These are phyloP conservation scores for Inonotus obliquus DNA, from an alignment of 1,284 basidiomycete genomes.

Conservation along the genomic window DNA sequence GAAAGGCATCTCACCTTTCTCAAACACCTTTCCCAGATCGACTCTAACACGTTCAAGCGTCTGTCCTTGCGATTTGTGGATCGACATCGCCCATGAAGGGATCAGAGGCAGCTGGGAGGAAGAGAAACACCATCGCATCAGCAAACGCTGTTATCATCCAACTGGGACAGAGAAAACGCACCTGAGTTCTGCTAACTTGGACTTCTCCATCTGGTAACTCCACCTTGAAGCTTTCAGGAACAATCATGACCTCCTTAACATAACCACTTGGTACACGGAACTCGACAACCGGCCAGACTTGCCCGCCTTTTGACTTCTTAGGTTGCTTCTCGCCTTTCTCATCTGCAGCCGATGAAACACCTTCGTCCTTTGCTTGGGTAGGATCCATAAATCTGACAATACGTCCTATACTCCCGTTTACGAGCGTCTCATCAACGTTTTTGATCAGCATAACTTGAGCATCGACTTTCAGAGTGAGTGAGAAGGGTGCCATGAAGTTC, in stretches of 20 bases:
- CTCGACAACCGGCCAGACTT: slow-evolving; percentile 69
- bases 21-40: slow-evolving; percentile 78
- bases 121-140: neutral
- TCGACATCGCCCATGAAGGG: slow-evolving; percentile 91
- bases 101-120: slow-evolving; percentile 65
- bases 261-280: slow-evolving; percentile 63
- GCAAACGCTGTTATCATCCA: slow-evolving; percentile 19
- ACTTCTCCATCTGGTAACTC: slow-evolving; percentile 81
- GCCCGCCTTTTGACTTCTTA: slow-evolving; percentile 29
- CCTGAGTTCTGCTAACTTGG: slow-evolving; percentile 69
- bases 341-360: slow-evolving; percentile 26
- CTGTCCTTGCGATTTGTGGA: slow-evolving; percentile 93
- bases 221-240: slow-evolving; percentile 77
- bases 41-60: slow-evolving; percentile 84
- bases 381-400: slow-evolving; percentile 50
- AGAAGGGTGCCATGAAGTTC: slow-evolving; percentile 69
- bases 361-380: slow-evolving; percentile 30
- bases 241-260: slow-evolving; percentile 56
- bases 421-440: slow-evolving; percentile 70
- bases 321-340: slow-evolving; percentile 29
- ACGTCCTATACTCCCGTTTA: slow-evolving; percentile 71
- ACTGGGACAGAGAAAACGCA: slow-evolving; percentile 30
- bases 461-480: slow-evolving; percentile 55
- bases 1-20: slow-evolving; percentile 60
- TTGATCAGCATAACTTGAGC: slow-evolving; percentile 71